A percentile compares a stretch with the other conserved stretches of the same genome.
phyloP scores from a whole-genome alignment of 2,329 filamentous ascomycete genomes.

The Atkinsonella hypoxylon region DNA sequence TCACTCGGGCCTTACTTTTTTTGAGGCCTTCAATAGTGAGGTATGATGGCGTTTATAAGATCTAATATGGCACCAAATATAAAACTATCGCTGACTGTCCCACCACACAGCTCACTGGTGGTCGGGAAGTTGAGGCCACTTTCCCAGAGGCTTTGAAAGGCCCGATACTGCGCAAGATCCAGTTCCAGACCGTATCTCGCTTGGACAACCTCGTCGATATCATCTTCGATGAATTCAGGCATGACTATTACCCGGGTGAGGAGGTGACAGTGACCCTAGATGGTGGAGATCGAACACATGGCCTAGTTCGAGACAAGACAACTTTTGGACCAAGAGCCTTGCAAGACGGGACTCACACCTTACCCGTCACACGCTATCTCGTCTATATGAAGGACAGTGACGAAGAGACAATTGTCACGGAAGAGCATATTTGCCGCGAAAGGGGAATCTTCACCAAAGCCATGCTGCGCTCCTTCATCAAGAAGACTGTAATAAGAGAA shows the following conservation, averaged over 20 bases:
- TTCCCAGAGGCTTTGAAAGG: conserved; percentile 89
- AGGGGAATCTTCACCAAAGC: conserved; percentile 90
- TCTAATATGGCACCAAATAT: neutral
- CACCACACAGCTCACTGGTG: conserved; percentile 53
- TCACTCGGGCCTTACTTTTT: conserved; percentile 82
- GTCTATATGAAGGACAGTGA: conserved; percentile 60
- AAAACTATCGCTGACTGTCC: neutral
- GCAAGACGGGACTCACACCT: conserved; percentile 57
- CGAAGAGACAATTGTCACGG: conserved; percentile 68
- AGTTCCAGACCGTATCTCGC: conserved; percentile 79
- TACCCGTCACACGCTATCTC: conserved; percentile 68
- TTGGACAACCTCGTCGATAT: conserved; percentile 70
- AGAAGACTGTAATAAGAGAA: conserved; percentile 84
- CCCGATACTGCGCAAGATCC: conserved; percentile 79
- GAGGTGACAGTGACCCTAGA: conserved; percentile 61
- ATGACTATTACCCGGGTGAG: conserved; percentile 85
- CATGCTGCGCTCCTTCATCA: conserved; percentile 85
- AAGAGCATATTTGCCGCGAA: conserved; percentile 73
- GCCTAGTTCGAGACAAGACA: conserved; percentile 74
- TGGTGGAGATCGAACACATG: conserved; percentile 57
- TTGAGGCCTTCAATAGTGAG: conserved; percentile 85
- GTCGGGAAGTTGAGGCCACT: conserved; percentile 76
- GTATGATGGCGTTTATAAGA: conserved; percentile 32
- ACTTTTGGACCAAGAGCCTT: conserved; percentile 50
- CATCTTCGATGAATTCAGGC: conserved; percentile 68